A percentile compares a stretch with the other conserved stretches of the same genome.
These are phyloP conservation scores for Acaromyces ingoldii DNA, from an alignment of 1,284 basidiomycete species.

Conservation along the genomic window DNA sequence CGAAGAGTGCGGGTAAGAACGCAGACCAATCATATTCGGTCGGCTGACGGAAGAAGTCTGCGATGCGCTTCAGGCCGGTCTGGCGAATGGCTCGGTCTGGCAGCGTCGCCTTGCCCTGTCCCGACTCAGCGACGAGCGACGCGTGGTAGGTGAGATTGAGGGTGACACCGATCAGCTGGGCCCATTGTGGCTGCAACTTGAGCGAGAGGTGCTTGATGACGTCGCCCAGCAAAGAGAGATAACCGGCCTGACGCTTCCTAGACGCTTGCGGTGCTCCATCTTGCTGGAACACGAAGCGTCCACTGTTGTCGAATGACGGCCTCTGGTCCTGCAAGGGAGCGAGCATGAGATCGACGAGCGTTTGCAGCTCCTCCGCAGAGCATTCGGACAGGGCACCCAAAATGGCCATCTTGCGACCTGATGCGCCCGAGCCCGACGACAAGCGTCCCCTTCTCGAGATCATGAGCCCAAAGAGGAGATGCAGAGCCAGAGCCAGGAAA, in stretches of 20 bases:
- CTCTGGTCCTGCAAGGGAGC: conserved; percentile 61
- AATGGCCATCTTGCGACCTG: conserved; percentile 71
- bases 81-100: conserved; percentile 62
- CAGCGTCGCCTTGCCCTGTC: not conserved
- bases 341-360: conserved; percentile 88
- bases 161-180: conserved; percentile 27
- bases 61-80: conserved; percentile 75
- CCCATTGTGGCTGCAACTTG: conserved; percentile 28
- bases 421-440: conserved; percentile 51
- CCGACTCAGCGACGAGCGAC: not conserved
- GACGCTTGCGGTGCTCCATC: conserved; percentile 17
- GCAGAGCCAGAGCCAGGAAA: conserved; percentile 69
- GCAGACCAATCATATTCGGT: conserved; percentile 67
- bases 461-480: conserved; percentile 84
- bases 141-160: conserved; percentile 42
- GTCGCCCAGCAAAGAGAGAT: conserved; percentile 53
- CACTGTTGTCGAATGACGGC: conserved; percentile 7
- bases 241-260: conserved; percentile 34
- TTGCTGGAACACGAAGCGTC: conserved; percentile 27
- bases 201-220: conserved; percentile 43
- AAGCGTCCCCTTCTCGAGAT: conserved; percentile 68
- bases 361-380: conserved; percentile 66
- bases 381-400: conserved; percentile 69
- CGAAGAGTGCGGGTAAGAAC: conserved; percentile 68
- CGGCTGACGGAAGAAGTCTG: conserved; percentile 71